Base-by-base conservation (phyloP, 2,329 filamentous ascomycete species). In the Thermothelomyces thermophilus region DNA sequence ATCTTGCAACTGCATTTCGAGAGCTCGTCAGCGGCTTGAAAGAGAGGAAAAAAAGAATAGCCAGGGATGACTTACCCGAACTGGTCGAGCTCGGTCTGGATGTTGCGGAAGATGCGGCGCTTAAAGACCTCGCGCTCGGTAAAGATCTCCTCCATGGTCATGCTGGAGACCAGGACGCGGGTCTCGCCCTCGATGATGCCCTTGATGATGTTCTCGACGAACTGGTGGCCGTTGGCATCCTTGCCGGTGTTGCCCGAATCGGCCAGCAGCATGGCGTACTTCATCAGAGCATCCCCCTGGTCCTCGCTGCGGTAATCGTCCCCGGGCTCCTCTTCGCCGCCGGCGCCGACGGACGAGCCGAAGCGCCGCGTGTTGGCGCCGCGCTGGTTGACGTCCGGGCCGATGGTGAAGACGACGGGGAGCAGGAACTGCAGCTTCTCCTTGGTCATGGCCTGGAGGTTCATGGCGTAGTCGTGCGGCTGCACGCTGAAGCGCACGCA, bases 151-250 rank as follows among this genome's bases (percentile, higher is more conserved):
- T 91, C 87, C 86, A 93, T 91, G n/a, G 87, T 90, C 86, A 94
- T 91, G 59, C 81, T 84, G 0, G 83, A 87, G 36, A 94, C 86
- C 46, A 94, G 81, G 5, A 88, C 85, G 51, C 89, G 79, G 1
- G 86, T 90, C 67, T 94, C 89, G 54, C 89, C 89, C 66, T 94
- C 87, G 59, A 94, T 93, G 65, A 94, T 90, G 53, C 87, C 88
- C 67, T 89, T 91, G 67, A 94, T 84, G 54, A 94, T 94, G 58
- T 86, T 86, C 62, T 86, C 84, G 14, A 93, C 82, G 68, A 91
- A 86, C 47, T 77, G 56, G 67, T 70, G 61, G 14, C 69, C 68
- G 31, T 67, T 69, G 13, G 69, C 65, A 26, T 65, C 57, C 33
- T 64, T 65, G 34, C 72, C 70, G 2, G 70, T 5, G 24, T 26